These are phyloP conservation scores for Tagetes erecta DNA, from an alignment of 129 eudicot genomes.

Conservation along the genomic window DNA sequence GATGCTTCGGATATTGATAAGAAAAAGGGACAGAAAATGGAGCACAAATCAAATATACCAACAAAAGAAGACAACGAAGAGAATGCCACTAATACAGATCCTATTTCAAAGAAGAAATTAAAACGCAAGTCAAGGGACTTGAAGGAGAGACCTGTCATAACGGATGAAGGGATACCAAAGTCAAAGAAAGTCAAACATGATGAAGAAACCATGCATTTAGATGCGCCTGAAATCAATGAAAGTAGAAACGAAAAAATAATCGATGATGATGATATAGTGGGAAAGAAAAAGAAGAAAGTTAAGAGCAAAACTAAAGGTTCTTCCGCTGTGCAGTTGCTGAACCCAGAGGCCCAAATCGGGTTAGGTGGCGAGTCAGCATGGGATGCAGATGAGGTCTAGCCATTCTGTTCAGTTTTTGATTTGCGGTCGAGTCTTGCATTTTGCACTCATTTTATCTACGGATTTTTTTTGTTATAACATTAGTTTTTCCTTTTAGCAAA, in stretches of 20 bases:
- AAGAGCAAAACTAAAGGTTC: constrained; percentile 39
- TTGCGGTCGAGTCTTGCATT: constrained; percentile 11
- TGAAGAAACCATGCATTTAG: constrained; percentile 44
- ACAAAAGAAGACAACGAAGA: constrained; percentile 22
- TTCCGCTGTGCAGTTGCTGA: constrained; percentile 42
- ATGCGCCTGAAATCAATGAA: constrained; percentile 19
- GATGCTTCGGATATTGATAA: constrained; percentile 27
- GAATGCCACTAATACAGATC: constrained; percentile 24
- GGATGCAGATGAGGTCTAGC: constrained; percentile 37
- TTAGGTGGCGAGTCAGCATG: constrained; percentile 83
- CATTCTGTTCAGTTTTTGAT: not conserved
- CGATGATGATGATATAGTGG: constrained; percentile 1
- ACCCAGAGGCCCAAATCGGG: constrained; percentile 62
- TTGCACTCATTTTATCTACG: not conserved
- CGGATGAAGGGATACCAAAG: constrained; percentile 29
- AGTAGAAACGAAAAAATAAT: constrained; percentile 20
- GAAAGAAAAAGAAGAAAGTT: constrained; percentile 47
- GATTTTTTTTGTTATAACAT: constrained; percentile 4
- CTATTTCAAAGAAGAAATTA: constrained; percentile 31
- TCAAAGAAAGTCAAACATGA: constrained; percentile 43
- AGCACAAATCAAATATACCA: constrained; percentile 30
- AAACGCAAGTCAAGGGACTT: constrained; percentile 38
- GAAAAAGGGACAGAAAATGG: constrained; percentile 33
- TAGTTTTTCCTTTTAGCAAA: constrained; percentile 14
- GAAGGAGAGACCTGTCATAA: constrained; percentile 6